phyloP scores from a whole-genome alignment of 805 yeast genomes.

The Metschnikowia matae region DNA sequence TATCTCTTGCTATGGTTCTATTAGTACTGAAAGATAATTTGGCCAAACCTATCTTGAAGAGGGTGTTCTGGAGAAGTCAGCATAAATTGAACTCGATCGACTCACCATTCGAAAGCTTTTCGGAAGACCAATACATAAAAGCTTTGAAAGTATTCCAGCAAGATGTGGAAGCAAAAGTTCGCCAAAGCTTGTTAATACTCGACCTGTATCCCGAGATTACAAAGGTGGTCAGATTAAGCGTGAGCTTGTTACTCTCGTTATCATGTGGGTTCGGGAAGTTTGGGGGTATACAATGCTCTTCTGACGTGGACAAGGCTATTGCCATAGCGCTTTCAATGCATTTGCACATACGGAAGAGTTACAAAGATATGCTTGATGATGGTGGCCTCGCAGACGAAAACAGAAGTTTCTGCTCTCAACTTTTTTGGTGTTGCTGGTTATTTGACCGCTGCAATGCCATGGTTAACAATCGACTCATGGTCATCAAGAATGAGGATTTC shows the following conservation, averaged over 20 bases:
- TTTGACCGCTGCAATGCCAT: constrained; percentile 34
- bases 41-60: constrained; percentile 24
- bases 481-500: constrained; percentile 36
- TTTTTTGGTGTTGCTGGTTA: constrained; percentile 35
- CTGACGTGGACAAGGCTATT: constrained; percentile 1
- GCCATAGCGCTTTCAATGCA: constrained; percentile 15
- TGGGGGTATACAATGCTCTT: neutral
- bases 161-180: constrained; percentile 28
- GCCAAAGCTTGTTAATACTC: constrained; percentile 27
- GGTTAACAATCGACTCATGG: constrained; percentile 36
- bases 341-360: constrained; percentile 11
- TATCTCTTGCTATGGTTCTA: constrained; percentile 27
- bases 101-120: neutral
- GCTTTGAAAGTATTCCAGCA: constrained; percentile 17
- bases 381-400: neutral
- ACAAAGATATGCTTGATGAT: neutral
- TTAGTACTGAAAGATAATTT: constrained; percentile 25
- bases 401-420: constrained; percentile 18
- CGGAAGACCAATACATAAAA: constrained; percentile 8
- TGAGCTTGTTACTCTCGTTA: constrained; percentile 20
- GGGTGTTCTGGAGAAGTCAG: constrained; percentile 18
- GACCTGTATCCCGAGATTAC: constrained; percentile 33
- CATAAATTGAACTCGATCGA: neutral
- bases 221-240: constrained; percentile 21
- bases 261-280: constrained; percentile 1